Evolutionary conservation across 2,329 filamentous ascomycete species (phyloP).

Genomic region (Colletotrichum gigasporum): DNA sequence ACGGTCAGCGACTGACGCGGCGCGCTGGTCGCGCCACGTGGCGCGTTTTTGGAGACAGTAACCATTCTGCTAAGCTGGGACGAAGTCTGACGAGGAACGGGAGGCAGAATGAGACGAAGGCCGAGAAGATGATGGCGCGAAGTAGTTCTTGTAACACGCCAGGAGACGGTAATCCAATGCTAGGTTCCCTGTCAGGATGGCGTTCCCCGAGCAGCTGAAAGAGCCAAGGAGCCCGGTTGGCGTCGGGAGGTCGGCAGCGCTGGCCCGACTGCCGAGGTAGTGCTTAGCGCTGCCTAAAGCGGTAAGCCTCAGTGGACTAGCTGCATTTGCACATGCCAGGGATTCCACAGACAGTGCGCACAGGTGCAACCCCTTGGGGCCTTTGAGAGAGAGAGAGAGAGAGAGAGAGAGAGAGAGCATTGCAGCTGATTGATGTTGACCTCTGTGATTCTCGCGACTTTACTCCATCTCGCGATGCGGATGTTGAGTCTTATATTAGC

Average conservation of each 20-base stretch:
- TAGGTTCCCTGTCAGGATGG: background rate
- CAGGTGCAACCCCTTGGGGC: background rate
- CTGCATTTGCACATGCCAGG: constrained; percentile 26
- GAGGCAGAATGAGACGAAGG: constrained; percentile 1
- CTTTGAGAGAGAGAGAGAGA: background rate
- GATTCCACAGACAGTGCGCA: background rate
- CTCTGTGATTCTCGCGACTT: too few relatives aligned
- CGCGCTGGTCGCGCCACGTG: constrained; percentile 23
- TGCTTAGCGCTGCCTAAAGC: constrained; percentile 8
- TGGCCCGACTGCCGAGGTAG: constrained; percentile 30
- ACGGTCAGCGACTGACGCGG: constrained; percentile 50
- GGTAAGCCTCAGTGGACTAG: constrained; percentile 9
- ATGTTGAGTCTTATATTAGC: too few relatives aligned
- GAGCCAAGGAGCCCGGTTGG: constrained; percentile 20
- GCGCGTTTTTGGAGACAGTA: constrained; percentile 22
- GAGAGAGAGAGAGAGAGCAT: too few relatives aligned
- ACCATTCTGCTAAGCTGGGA: constrained; percentile 9
- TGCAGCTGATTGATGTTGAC: too few relatives aligned
- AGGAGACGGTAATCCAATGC: constrained; percentile 11
- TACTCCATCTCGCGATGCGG: too few relatives aligned
- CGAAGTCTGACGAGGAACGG: background rate
- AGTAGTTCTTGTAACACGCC: constrained; percentile 4
- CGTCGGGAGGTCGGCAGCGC: constrained; percentile 26
- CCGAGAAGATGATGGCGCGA: background rate
- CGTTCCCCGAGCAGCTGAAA: constrained; percentile 21